These are phyloP conservation scores for Thymus quinquecostatus DNA, from an alignment of 257 asterid species.

Conservation along the genomic window DNA sequence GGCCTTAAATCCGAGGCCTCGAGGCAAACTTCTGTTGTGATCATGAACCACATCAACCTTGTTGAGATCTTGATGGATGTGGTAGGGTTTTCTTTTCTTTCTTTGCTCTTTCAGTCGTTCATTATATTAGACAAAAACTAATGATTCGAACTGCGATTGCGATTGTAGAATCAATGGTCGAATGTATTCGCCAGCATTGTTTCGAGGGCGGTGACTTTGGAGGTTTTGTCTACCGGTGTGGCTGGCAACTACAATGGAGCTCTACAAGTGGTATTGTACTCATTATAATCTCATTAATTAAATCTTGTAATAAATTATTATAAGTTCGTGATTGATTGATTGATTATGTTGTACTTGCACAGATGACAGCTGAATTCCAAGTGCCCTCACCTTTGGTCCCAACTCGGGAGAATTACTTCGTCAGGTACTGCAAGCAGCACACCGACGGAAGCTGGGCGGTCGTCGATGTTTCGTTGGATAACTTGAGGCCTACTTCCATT, in stretches of 20 bases:
- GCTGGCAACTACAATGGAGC: slow-evolving; percentile 92
- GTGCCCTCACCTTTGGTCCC: slow-evolving; percentile 84
- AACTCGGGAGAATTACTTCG: slow-evolving; percentile 72
- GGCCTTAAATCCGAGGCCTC: slow-evolving; percentile 92
- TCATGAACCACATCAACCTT: slow-evolving; percentile 79
- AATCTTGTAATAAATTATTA: too few relatives aligned
- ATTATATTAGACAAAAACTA: not conserved
- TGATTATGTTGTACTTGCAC: not conserved
- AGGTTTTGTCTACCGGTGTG: slow-evolving; percentile 86
- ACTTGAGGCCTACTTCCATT: slow-evolving; percentile 51
- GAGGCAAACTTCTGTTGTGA: slow-evolving; percentile 83
- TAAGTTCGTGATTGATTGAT: too few relatives aligned
- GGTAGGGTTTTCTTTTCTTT: slow-evolving; percentile 39
- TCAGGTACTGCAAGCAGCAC: slow-evolving; percentile 80
- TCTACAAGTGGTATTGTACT: slow-evolving; percentile 63
- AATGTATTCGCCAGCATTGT: slow-evolving; percentile 80
- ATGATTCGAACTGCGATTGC: not conserved
- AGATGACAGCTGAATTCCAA: slow-evolving; percentile 90
- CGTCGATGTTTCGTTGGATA: slow-evolving; percentile 79
- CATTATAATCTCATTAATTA: too few relatives aligned
- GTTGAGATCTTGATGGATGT: slow-evolving; percentile 96
- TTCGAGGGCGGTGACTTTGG: slow-evolving; percentile 79
- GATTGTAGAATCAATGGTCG: slow-evolving; percentile 81
- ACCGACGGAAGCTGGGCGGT: slow-evolving; percentile 78
- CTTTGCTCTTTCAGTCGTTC: not conserved